A percentile compares a stretch with the other conserved stretches of the same genome.
These are phyloP conservation scores for Cadophora sp. DNA, from an alignment of 2,329 filamentous ascomycete genomes.

Conservation along the genomic window DNA sequence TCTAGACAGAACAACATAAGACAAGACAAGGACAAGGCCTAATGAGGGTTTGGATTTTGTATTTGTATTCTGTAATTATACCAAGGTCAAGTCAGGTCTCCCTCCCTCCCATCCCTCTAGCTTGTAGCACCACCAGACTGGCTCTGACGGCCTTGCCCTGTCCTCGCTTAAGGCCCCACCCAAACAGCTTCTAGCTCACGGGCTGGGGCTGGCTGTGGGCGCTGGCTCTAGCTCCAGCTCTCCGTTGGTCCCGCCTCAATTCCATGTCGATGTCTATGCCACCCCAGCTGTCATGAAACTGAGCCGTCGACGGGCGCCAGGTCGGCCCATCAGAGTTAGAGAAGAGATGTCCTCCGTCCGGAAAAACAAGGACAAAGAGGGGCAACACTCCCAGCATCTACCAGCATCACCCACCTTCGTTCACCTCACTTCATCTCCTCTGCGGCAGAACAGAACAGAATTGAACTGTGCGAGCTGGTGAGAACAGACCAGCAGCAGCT, in stretches of 20 bases:
- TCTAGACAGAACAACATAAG: too few relatives aligned
- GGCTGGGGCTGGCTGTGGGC: not conserved
- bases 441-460: not conserved
- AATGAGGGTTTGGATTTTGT: too few relatives aligned
- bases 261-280: conserved; percentile 2
- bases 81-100: not conserved
- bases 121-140: conserved; percentile 7
- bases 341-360: not conserved
- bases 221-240: not conserved
- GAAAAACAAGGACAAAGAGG: not conserved
- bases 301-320: conserved; percentile 21
- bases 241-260: not conserved
- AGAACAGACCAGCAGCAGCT: not conserved
- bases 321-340: conserved; percentile 6
- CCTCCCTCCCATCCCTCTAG: not conserved
- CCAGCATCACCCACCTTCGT: not conserved
- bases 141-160: not conserved
- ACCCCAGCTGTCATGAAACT: conserved; percentile 35
- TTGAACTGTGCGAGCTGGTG: not conserved
- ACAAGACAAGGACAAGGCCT: not conserved
- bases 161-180: not conserved
- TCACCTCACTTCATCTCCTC: not conserved
- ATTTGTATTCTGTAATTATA: too few relatives aligned
- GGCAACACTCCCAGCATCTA: not conserved
- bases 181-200: conserved; percentile 9